These are phyloP conservation scores for Jackrogersella minutella DNA, from an alignment of 495 filamentous ascomycete genomes.

Conservation along the genomic window DNA sequence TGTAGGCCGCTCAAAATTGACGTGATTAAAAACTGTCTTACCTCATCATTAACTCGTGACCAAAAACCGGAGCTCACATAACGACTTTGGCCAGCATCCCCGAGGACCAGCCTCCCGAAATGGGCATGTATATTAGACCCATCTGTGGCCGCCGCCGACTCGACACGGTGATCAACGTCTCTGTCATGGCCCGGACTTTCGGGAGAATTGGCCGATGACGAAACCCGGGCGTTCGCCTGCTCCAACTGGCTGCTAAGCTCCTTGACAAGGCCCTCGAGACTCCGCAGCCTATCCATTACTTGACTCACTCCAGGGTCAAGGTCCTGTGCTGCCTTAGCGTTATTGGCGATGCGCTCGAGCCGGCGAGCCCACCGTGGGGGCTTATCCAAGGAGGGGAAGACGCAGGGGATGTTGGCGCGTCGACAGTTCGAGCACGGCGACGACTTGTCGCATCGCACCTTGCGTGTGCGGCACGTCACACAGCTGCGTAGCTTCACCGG, in stretches of 20 bases:
- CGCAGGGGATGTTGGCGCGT: conserved; percentile 63
- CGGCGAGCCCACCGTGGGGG: conserved; percentile 63
- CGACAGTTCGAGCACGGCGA: conserved; percentile 68
- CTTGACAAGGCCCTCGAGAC: conserved; percentile 63
- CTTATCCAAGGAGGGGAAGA: conserved; percentile 57
- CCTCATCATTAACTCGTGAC: conserved; percentile 63
- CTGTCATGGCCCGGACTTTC: conserved; percentile 33
- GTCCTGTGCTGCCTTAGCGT: conserved; percentile 27
- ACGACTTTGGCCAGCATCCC: conserved; percentile 51
- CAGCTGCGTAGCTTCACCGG: conserved; percentile 61
- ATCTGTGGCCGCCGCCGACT: conserved; percentile 10
- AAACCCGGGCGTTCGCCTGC: conserved; percentile 45
- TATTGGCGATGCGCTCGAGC: conserved; percentile 45
- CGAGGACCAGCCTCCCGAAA: conserved; percentile 55
- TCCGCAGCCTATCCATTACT: conserved; percentile 61
- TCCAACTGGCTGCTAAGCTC: conserved; percentile 62
- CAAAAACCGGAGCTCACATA: conserved; percentile 64
- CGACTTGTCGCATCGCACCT: conserved; percentile 68
- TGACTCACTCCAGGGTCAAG: conserved; percentile 39
- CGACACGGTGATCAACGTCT: conserved; percentile 10
- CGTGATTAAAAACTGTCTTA: conserved; percentile 35
- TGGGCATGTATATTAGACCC: conserved; percentile 40
- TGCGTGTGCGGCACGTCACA: conserved; percentile 63
- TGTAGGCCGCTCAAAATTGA: conserved; percentile 6
- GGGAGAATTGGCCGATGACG: conserved; percentile 26